Evolutionary conservation across 495 filamentous ascomycete genomes (phyloP), one percentile per base, ranked within the genome.

Genomic region (Aspergillus leporis): DNA sequence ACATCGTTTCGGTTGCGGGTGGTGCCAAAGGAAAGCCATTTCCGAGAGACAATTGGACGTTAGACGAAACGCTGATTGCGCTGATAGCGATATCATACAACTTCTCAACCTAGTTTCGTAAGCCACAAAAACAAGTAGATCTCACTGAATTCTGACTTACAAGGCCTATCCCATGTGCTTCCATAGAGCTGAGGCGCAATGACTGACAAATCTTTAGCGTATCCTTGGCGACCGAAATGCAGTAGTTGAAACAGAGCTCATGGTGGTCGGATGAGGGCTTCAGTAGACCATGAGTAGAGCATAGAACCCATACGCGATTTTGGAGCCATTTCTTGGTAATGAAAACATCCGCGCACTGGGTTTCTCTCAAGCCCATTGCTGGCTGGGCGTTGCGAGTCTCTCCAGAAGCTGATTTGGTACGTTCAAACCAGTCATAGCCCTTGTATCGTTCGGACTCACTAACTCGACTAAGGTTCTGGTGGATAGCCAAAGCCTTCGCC

Each of bases 311-410:
- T 2, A 89, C 81, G 65, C 88, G 87, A 25, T 88, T 89, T 61
- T 90, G 86, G n/a, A 93, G 81, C 91, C 91, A 95, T 66, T 90
- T 85, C 70, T 93, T 90, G 34, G 88, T 90, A 8, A 85, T 78
- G 9, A 84, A 78, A 9, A 92, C 74, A 64, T 95, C 90, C 18
- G 84, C 78, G 22, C 86, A 82, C 70, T 91, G 88, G 9, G 77
- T 83, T 55, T 93, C 85, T 36, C 87, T 79, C 43, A 91, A 62
- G 34, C 81, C 69, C 23, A 86, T 70, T 16, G 76, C 64, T 1
- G 70, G 66, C 2, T 73, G 58, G 25, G 74, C 73, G 58, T 78
- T 75, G 31, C 75, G 76, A 41, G 50, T 59, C 47, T 68, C 63
- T 19, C 61, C 55, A 0, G 53, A 53, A 23, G 66, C 63, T 25